Conservation (phyloP, 495 filamentous ascomycete species). For the Apodospora peruviana region DNA sequence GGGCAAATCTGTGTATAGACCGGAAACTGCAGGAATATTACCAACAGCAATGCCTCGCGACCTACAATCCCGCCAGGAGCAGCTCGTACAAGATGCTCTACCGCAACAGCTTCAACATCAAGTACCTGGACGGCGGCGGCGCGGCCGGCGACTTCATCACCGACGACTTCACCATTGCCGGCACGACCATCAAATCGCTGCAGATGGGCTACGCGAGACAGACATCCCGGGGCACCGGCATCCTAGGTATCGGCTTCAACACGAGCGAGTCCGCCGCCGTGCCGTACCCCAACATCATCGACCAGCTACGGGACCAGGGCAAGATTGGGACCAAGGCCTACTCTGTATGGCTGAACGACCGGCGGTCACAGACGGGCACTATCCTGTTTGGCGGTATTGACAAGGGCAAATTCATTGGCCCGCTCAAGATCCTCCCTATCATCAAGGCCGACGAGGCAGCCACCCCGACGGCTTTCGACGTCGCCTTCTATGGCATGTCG, state of each 20-base stretch:
- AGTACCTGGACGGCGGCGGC: constrained; percentile 64
- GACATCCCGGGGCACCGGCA: constrained; percentile 63
- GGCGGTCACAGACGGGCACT: constrained; percentile 60
- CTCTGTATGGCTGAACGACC: constrained; percentile 69
- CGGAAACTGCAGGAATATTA: constrained; percentile 24
- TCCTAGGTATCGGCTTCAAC: constrained; percentile 85
- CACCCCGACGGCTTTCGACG: constrained; percentile 34
- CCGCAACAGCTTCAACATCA: constrained; percentile 65
- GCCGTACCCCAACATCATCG: constrained; percentile 74
- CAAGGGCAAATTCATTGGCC: constrained; percentile 73
- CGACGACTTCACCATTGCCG: constrained; percentile 69
- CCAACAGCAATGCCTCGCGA: constrained; percentile 26
- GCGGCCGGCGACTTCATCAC: constrained; percentile 68
- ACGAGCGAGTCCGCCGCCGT: constrained; percentile 62
- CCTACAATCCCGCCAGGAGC: constrained; percentile 54
- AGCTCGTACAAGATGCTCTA: constrained; percentile 63
- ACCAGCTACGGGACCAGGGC: constrained; percentile 60
- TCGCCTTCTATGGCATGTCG: constrained; percentile 28
- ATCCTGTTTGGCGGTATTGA: constrained; percentile 92
- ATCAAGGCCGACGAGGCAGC: constrained; percentile 27
- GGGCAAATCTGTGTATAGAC: constrained; percentile 39
- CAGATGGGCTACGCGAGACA: constrained; percentile 79
- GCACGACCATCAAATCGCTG: constrained; percentile 54
- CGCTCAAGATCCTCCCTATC: constrained; percentile 67
- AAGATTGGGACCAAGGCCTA: constrained; percentile 79